Evolutionary conservation across 225 moss, liverwort and hornwort species (phyloP), one percentile per base, ranked within the genome.

Genomic region (Polytrichum commune): DNA sequence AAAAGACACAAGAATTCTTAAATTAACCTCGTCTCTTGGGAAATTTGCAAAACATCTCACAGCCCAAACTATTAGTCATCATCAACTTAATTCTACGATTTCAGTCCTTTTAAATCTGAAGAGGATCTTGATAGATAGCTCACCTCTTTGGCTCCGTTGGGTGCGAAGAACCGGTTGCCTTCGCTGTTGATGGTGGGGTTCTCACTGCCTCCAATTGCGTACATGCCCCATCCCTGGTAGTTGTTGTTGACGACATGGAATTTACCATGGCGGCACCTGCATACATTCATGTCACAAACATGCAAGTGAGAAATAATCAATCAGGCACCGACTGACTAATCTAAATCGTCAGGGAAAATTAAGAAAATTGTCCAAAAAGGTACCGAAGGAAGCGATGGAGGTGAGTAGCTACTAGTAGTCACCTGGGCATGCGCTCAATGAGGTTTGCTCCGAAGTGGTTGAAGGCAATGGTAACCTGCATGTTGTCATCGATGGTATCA

Each of bases 201-300:
- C 4, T 85, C 89, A 68, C 96, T 96, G 33, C 96, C 96, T 35
- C 96, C 95, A 29, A 96, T 91, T 19, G 93, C 96, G 64, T 91
- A 96, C 65, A 88, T 89, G 54, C 77, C 83, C 96, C 96, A 96
- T 19, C 87, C 90, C 27, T 79, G 69, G 76, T 93, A 96, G 74
- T 74, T 79, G 73, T 96, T 96, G 75, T 95, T 95, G 1, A 93
- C 93, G 29, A 96, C 81, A 63, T 96, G 93, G 54, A 93, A 96
- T 19, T 78, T 88, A 1, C 96, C 96, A 28, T 82, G 72, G 1
- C 96, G 92, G 66, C 93, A 85, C 55, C 96, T 95, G 85, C 79
- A 74, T 27, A 35, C 20, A 66, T 22, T 58, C n/a, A 1, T 1
- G 27, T 6, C 27, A 16, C 62, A 23, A 63, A 23, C 16, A 63